phyloP scores from a whole-genome alignment of 2,329 filamentous ascomycete species.

The Apiospora arundinis region DNA sequence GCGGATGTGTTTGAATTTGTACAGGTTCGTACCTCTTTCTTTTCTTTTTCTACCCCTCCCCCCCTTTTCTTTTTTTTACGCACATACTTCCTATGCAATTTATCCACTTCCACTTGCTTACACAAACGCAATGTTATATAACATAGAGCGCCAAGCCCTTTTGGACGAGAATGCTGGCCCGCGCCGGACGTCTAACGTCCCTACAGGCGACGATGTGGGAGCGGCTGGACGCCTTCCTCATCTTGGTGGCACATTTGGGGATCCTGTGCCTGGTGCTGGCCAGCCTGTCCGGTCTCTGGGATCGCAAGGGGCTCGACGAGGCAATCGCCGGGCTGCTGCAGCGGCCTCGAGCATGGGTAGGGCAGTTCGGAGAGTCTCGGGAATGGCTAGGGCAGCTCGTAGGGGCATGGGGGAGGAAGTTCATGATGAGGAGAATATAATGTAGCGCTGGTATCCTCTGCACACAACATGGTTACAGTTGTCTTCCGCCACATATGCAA shows the following conservation, averaged over 20 bases:
- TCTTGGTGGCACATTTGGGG: neutral
- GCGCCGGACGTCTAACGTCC: neutral
- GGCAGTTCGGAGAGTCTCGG: neutral
- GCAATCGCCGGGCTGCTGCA: neutral
- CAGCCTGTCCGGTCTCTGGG: neutral
- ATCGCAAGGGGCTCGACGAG: neutral
- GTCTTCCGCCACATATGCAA: too few relatives aligned
- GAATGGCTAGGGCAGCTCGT: neutral
- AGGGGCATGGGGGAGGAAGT: neutral
- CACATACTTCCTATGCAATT: neutral
- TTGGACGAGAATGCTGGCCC: neutral
- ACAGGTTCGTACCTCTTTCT: neutral
- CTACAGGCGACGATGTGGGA: neutral
- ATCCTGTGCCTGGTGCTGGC: neutral
- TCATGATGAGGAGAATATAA: neutral
- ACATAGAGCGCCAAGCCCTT: neutral
- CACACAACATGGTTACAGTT: too few relatives aligned
- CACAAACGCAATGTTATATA: neutral
- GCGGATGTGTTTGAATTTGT: neutral
- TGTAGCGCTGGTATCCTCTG: too few relatives aligned
- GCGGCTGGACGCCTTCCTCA: neutral
- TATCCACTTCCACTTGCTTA: neutral
- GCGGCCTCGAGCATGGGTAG: neutral
- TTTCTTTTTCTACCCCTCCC: neutral
- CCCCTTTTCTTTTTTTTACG: neutral